phyloP scores from a whole-genome alignment of 2,329 filamentous ascomycete species.

The Lasiodiplodia sp. region DNA sequence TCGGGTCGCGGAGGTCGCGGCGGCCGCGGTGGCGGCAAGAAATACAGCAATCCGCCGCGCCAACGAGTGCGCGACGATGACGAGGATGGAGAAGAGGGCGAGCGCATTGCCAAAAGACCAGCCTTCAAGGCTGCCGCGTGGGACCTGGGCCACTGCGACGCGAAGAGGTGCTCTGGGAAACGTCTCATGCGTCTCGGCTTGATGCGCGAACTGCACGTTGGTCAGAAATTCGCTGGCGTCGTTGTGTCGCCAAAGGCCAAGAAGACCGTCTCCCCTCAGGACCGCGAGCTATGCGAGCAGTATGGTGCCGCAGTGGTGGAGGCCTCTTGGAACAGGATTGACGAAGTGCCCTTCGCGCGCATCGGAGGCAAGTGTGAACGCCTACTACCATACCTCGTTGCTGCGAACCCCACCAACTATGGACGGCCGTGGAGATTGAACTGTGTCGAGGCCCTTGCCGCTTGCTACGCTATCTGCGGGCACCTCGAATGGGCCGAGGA shows the following conservation, averaged over 20 bases:
- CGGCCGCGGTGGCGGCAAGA: conserved; percentile 64
- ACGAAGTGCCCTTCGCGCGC: conserved; percentile 87
- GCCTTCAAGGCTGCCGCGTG: conserved; percentile 93
- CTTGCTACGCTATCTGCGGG: conserved; percentile 92
- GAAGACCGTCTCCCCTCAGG: conserved; percentile 80
- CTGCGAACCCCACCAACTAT: conserved; percentile 97
- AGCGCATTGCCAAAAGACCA: conserved; percentile 37
- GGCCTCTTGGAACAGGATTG: conserved; percentile 92
- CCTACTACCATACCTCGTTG: conserved; percentile 90
- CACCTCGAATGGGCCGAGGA: conserved; percentile 89
- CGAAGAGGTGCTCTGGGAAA: conserved; percentile 95
- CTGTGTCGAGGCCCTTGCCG: conserved; percentile 92
- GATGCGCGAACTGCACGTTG: conserved; percentile 91
- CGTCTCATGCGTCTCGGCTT: conserved; percentile 88
- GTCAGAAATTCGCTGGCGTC: conserved; percentile 89
- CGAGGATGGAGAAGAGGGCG: conserved; percentile 48
- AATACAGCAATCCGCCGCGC: conserved; percentile 66
- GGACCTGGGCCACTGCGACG: conserved; percentile 97
- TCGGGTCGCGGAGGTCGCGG: conserved; percentile 56
- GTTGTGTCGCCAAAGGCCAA: conserved; percentile 97
- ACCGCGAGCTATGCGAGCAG: conserved; percentile 81
- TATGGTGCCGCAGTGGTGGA: conserved; percentile 95
- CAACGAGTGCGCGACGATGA: conserved; percentile 61
- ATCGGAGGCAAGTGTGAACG: conserved; percentile 95
- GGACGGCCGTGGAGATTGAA: conserved; percentile 94